These are phyloP conservation scores for Teratosphaeriaceae sp. DNA, from an alignment of 2,329 filamentous ascomycete genomes.

Conservation along the genomic window DNA sequence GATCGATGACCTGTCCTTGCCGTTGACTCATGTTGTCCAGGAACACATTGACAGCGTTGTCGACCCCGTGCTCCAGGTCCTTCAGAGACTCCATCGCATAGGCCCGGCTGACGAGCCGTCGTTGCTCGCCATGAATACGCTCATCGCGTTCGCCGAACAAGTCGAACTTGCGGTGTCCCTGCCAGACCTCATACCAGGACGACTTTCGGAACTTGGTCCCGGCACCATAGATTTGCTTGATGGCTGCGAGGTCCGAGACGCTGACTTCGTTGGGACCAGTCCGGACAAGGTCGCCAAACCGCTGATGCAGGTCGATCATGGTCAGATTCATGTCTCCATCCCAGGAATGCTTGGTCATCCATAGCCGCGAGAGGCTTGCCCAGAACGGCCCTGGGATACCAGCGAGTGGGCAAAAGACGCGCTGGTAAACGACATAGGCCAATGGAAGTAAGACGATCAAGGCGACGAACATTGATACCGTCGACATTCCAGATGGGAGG, in stretches of 20 bases:
- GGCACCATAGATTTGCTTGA: constrained; percentile 30
- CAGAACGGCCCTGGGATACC: constrained; percentile 23
- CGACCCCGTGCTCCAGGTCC: constrained; percentile 35
- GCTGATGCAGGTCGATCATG: constrained; percentile 25
- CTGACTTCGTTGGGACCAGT: constrained; percentile 28
- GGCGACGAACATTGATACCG: background rate
- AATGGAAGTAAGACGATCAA: constrained; percentile 2
- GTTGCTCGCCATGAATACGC: constrained; percentile 30
- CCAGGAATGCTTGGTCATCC: constrained; percentile 27
- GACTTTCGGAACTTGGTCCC: constrained; percentile 37
- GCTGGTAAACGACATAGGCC: constrained; percentile 21
- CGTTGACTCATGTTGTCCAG: constrained; percentile 26
- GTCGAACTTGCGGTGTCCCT: constrained; percentile 33
- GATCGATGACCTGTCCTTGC: constrained; percentile 11
- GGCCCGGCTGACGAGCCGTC: constrained; percentile 28
- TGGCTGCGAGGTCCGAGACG: constrained; percentile 22
- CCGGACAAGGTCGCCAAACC: constrained; percentile 26
- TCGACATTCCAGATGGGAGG: background rate
- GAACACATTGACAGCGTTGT: constrained; percentile 32
- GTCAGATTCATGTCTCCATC: constrained; percentile 25
- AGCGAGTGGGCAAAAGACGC: constrained; percentile 20
- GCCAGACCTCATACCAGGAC: constrained; percentile 36
- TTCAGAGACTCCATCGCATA: constrained; percentile 34
- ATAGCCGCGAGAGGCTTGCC: constrained; percentile 21
- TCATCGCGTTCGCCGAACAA: constrained; percentile 35